phyloP scores from a whole-genome alignment of 1,284 basidiomycete species.

The Trichosporon coremiiforme region DNA sequence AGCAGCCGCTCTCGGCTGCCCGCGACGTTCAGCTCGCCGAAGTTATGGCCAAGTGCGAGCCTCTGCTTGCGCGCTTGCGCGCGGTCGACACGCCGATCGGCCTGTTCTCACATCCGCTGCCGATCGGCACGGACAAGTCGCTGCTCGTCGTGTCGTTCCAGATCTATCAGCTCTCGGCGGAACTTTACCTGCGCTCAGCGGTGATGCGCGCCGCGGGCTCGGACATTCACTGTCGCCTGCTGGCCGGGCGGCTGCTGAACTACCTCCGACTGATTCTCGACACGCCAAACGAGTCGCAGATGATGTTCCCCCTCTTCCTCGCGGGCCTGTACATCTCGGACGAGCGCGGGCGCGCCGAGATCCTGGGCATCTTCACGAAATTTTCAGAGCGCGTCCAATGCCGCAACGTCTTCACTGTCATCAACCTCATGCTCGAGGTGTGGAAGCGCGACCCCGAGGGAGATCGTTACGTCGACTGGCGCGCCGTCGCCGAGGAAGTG shows the following conservation, averaged over 20 bases:
- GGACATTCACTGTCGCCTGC: conserved; percentile 38
- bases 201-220: conserved; percentile 34
- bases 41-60: conserved; percentile 24
- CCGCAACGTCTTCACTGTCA: conserved; percentile 39
- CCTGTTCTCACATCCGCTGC: conserved; percentile 27
- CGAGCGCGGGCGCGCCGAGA: conserved; percentile 32
- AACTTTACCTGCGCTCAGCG: conserved; percentile 43
- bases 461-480: conserved; percentile 39
- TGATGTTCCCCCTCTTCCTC: conserved; percentile 48
- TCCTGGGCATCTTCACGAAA: conserved; percentile 36
- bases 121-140: conserved; percentile 31
- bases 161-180: conserved; percentile 40
- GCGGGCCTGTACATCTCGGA: conserved; percentile 40
- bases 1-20: conserved; percentile 18
- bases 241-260: conserved; percentile 38
- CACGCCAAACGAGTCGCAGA: conserved; percentile 43
- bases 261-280: conserved; percentile 39
- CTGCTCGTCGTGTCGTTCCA: conserved; percentile 40
- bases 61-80: conserved; percentile 21
- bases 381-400: conserved; percentile 37
- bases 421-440: conserved; percentile 38
- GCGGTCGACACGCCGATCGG: conserved; percentile 24
- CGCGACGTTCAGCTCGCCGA: conserved; percentile 21
- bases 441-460: conserved; percentile 42
- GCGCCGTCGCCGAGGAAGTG: conserved; percentile 33